phyloP scores from a whole-genome alignment of 352 stramenopile species.

The Phytophthora fragariae region DNA sequence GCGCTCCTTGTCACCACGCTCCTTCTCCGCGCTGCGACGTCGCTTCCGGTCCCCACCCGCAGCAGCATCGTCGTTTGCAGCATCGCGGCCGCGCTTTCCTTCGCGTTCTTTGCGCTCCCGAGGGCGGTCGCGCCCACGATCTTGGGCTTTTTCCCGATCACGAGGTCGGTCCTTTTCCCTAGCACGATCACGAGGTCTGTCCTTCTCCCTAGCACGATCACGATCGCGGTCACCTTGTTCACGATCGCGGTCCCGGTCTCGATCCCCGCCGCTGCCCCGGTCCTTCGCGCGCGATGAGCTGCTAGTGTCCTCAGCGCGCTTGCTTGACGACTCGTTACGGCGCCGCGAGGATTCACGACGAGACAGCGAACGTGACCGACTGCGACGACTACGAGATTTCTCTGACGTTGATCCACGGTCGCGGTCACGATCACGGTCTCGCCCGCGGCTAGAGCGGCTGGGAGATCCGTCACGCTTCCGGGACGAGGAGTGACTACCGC shows the following conservation, averaged over 20 bases:
- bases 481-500: conserved; percentile 31
- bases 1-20: conserved; percentile 3
- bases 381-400: conserved; percentile 42
- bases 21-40: conserved; percentile 39
- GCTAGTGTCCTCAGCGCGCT: conserved; percentile 27
- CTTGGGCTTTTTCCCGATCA: conserved; percentile 38
- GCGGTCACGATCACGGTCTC: conserved; percentile 32
- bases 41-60: conserved; percentile 38
- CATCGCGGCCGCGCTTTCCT: conserved; percentile 47
- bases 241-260: conserved; percentile 28
- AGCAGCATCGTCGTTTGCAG: conserved; percentile 30
- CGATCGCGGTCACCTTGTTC: conserved; percentile 26
- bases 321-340: conserved; percentile 45
- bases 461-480: conserved; percentile 46
- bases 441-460: conserved; percentile 38
- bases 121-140: conserved; percentile 39
- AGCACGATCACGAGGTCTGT: conserved; percentile 26
- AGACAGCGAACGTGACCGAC: conserved; percentile 59
- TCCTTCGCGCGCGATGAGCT: conserved; percentile 38
- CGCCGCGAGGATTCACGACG: conserved; percentile 49
- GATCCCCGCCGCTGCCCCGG: conserved; percentile 27
- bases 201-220: conserved; percentile 42
- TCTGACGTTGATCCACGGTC: conserved; percentile 36
- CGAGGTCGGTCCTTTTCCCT: conserved; percentile 43
- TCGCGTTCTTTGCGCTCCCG: conserved; percentile 50